Conservation (phyloP, 192 early-diverging fungal species). For the Allomyces arbusculus region DNA sequence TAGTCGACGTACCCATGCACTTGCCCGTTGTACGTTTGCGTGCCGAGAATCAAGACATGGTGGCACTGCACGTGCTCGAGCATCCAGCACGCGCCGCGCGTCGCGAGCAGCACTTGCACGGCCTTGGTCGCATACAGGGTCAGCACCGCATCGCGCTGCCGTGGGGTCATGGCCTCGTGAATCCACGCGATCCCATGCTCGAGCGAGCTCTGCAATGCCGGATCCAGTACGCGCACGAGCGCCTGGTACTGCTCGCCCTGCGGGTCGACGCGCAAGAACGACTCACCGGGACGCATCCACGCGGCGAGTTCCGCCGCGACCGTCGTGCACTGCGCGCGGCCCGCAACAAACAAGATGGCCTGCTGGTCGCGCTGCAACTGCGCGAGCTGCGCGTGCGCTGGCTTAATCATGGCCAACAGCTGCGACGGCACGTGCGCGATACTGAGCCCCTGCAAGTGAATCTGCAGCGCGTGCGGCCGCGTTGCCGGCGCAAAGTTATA, state of each 20-base stretch:
- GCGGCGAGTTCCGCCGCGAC: conserved; percentile 75
- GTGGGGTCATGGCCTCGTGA: conserved; percentile 68
- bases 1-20: conserved; percentile 95
- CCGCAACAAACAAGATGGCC: conserved; percentile 82
- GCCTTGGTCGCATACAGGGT: conserved; percentile 52
- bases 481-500: conserved; percentile 93
- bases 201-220: conserved; percentile 45
- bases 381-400: conserved; percentile 50
- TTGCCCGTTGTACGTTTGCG: conserved; percentile 81
- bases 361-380: conserved; percentile 37
- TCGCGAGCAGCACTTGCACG: conserved; percentile 76
- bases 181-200: conserved; percentile 68
- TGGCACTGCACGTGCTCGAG: conserved; percentile 17
- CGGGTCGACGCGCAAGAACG: conserved; percentile 49
- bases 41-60: conserved; percentile 67
- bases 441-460: conserved; percentile 79
- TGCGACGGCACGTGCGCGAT: conserved; percentile 84
- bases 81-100: conserved; percentile 81
- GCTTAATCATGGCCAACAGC: conserved; percentile 84
- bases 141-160: conserved; percentile 52
- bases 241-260: conserved; percentile 32
- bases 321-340: conserved; percentile 63
- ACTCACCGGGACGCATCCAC: conserved; percentile 51
- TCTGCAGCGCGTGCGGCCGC: conserved; percentile 81
- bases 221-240: conserved; percentile 48